Evolutionary conservation across 1,284 basidiomycete genomes (phyloP).

Genomic region (Amylostereum areolatum): DNA sequence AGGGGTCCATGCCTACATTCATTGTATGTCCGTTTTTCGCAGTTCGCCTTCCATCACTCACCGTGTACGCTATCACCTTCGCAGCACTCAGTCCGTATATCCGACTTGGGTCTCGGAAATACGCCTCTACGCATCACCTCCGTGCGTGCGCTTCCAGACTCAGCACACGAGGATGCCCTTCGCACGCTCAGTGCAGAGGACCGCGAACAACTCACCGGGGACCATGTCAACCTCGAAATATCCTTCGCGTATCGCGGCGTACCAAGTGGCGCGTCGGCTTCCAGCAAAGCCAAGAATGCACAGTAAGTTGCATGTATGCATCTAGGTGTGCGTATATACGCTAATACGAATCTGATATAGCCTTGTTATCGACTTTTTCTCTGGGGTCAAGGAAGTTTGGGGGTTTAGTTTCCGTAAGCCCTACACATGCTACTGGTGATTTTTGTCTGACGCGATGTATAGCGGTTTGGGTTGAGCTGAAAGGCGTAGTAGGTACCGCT

Average conservation of each 20-base stretch:
- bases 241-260: conserved; percentile 70
- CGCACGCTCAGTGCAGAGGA: conserved; percentile 17
- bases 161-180: conserved; percentile 11
- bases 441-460: conserved; percentile 25
- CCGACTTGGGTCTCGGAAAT: conserved; percentile 28
- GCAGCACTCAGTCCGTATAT: conserved; percentile 32
- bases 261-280: conserved; percentile 36
- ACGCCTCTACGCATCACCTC: conserved; percentile 30
- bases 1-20: conserved; percentile 30
- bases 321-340: no score
- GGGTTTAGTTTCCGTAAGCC: conserved; percentile 35
- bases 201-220: conserved; percentile 20
- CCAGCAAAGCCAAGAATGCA: conserved; percentile 50
- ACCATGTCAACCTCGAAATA: conserved; percentile 62
- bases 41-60: not conserved
- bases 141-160: conserved; percentile 29
- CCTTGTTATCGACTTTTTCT: conserved; percentile 69
- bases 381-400: conserved; percentile 47
- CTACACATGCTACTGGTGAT: not conserved
- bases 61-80: not conserved
- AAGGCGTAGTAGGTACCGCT: conserved; percentile 66
- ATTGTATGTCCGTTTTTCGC: conserved; percentile 21
- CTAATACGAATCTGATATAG: no score
- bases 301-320: conserved; percentile 31
- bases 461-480: conserved; percentile 76